Evolutionary conservation across 2,329 filamentous ascomycete genomes (phyloP), one percentile per base, ranked within the genome.

Genomic region (Cytospora piceicola): DNA sequence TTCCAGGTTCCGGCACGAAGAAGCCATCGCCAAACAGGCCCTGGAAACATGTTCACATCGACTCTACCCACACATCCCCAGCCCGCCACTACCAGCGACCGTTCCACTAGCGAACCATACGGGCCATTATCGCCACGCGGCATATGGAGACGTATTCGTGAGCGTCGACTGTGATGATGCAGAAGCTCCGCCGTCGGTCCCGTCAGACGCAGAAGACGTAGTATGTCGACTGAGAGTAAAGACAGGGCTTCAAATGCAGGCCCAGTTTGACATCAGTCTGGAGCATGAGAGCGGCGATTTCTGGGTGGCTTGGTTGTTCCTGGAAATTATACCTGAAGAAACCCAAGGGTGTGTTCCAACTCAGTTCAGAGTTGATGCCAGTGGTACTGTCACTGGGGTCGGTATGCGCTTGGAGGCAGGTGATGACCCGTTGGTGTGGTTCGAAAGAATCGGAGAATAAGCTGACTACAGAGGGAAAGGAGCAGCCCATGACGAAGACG

Each of bases 41-140:
- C 8, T 70, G 11, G 63, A 52, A 7, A 63, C 62, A 11, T 68
- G 69, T 36, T 53, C 66, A 4, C 29, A 69, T 39, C 67, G 64
- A 3, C 14, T 68, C 9, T 71, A 71, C 52, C 69, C 70, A 1
- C 29, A 67, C 20, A 6, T 64, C 2, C 69, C 70, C 12, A 56
- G 22, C 7, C 67, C 67, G 3, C 66, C 69, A 6, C 51, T 66
- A 22, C 58, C 64, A 9, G 58, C 64, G 1, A 60, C 69, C 17
- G 36, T 63, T 0, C 57, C 67, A 4, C 36, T 65, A 4, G 58
- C 39, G 14, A 63, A 57, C 15, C 63, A 70, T 29, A 59, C 49
- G 15, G 70, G 69, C 11, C 24, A 49, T 0, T 71, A 63, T 55
- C 42, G 32, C 52, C 57, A 70, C 39, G 59, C 63, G 0, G 70